These are phyloP conservation scores for Bothriochloa decipiens DNA, from an alignment of 176 grass and related monocot genomes.

Conservation along the genomic window DNA sequence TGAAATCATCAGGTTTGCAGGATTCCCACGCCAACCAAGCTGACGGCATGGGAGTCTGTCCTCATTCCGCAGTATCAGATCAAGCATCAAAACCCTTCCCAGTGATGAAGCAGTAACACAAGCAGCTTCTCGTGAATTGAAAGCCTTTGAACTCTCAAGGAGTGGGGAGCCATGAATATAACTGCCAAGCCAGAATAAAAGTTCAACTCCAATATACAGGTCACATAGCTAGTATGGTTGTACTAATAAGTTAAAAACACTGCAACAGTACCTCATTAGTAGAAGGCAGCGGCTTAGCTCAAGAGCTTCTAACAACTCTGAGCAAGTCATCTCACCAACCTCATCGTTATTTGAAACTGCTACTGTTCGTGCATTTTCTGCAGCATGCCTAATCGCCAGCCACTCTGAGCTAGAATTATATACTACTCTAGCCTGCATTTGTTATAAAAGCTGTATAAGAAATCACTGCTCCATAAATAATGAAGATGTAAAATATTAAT, in stretches of 20 bases:
- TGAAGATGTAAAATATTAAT: constrained; percentile 17
- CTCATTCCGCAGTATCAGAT: constrained; percentile 91
- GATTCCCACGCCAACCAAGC: constrained; percentile 95
- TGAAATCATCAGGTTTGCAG: constrained; percentile 83
- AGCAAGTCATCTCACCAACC: constrained; percentile 83
- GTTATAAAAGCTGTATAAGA: constrained; percentile 29
- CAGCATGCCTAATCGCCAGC: constrained; percentile 71
- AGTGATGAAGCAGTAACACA: constrained; percentile 64
- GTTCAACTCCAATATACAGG: constrained; percentile 24
- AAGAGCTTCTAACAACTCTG: constrained; percentile 94
- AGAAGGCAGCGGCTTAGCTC: constrained; percentile 93
- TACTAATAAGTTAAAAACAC: not conserved
- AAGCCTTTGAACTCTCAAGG: constrained; percentile 84
- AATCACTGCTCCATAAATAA: constrained; percentile 29
- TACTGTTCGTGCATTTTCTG: constrained; percentile 71
- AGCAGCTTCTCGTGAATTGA: constrained; percentile 65
- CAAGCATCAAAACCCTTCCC: constrained; percentile 86
- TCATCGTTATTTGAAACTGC: constrained; percentile 72
- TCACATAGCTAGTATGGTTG: constrained; percentile 17
- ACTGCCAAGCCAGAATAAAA: constrained; percentile 54
- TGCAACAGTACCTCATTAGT: constrained; percentile 81
- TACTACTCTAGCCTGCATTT: constrained; percentile 80
- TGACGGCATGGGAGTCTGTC: constrained; percentile 89
- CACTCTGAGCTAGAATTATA: constrained; percentile 86
- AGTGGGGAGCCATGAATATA: constrained; percentile 94